Evolutionary conservation across 2,329 filamentous ascomycete species (phyloP).

Genomic region (Ophiocordyceps polyrhachis-furcata): DNA sequence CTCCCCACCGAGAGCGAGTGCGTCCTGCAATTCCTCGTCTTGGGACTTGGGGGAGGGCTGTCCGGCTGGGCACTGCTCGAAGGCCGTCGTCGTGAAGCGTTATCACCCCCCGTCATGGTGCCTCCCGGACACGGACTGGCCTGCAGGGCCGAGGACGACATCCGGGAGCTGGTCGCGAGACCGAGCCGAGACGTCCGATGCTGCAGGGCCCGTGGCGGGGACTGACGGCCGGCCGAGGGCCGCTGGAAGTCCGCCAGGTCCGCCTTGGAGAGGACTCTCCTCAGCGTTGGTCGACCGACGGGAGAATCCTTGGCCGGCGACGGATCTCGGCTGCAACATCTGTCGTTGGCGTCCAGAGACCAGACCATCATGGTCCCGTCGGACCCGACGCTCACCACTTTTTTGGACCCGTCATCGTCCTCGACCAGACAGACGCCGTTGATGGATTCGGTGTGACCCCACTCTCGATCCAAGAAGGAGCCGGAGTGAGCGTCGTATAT

Average conservation of each 20-base stretch:
- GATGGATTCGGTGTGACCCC: constrained; percentile 88
- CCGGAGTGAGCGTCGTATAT: constrained; percentile 71
- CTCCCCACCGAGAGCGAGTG: constrained; percentile 36
- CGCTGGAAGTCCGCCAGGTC: constrained; percentile 68
- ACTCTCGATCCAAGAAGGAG: constrained; percentile 66
- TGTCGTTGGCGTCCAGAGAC: constrained; percentile 34
- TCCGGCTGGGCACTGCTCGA: constrained; percentile 24
- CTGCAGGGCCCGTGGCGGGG: constrained; percentile 34
- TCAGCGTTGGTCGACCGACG: constrained; percentile 51
- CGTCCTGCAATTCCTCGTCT: constrained; percentile 23
- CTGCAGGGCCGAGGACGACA: constrained; percentile 20
- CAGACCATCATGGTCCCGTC: constrained; percentile 77
- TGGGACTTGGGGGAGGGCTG: constrained; percentile 33
- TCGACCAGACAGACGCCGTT: constrained; percentile 64
- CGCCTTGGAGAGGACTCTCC: constrained; percentile 70
- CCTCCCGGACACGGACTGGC: constrained; percentile 19
- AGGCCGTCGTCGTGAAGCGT: constrained; percentile 27
- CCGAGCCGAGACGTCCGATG: constrained; percentile 36
- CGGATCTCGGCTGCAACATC: constrained; percentile 28
- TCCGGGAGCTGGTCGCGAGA: constrained; percentile 18
- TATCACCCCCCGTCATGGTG: constrained; percentile 25
- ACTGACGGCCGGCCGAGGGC: constrained; percentile 29
- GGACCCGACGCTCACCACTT: constrained; percentile 54
- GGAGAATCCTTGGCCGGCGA: constrained; percentile 34
- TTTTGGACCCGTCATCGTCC: constrained; percentile 32